Evolutionary conservation across 192 early-diverging fungal genomes (phyloP).

Genomic region (Coemansia sp.): DNA sequence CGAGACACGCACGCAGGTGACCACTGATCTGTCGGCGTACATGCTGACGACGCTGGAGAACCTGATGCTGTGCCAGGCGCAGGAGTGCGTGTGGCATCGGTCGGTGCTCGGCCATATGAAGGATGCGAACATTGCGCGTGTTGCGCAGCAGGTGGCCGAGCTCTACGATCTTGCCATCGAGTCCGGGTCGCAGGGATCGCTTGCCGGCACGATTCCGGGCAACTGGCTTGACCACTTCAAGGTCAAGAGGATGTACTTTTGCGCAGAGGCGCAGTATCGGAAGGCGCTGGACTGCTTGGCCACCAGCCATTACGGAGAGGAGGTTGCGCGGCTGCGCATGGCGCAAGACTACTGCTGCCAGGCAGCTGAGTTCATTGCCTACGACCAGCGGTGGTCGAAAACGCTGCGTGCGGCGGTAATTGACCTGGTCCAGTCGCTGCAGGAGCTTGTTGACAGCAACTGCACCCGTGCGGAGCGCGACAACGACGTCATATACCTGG

Average conservation of each 20-base stretch:
- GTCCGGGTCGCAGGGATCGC: slow-evolving; percentile 59
- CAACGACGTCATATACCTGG: slow-evolving; percentile 89
- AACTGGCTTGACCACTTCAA: slow-evolving; percentile 73
- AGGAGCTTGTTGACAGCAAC: slow-evolving; percentile 55
- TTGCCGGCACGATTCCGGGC: slow-evolving; percentile 57
- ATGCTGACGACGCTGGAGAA: slow-evolving; percentile 68
- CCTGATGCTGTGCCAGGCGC: slow-evolving; percentile 91
- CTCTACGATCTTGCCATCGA: slow-evolving; percentile 72
- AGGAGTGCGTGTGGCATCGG: slow-evolving; percentile 90
- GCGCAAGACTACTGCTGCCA: slow-evolving; percentile 40
- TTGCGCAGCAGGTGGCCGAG: slow-evolving; percentile 73
- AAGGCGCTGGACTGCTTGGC: slow-evolving; percentile 73
- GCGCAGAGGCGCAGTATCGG: slow-evolving; percentile 75
- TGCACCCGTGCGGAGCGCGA: slow-evolving; percentile 75
- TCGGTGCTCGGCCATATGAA: slow-evolving; percentile 80
- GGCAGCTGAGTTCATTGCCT: slow-evolving; percentile 26
- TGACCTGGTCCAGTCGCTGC: slow-evolving; percentile 45
- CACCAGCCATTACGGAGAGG: slow-evolving; percentile 80
- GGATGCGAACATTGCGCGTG: slow-evolving; percentile 71
- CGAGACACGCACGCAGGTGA: slow-evolving; percentile 65
- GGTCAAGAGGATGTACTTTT: slow-evolving; percentile 72
- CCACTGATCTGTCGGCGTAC: slow-evolving; percentile 67
- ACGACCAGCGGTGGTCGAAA: slow-evolving; percentile 49
- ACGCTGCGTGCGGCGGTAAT: slow-evolving; percentile 26
- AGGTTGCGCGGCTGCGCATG: slow-evolving; percentile 69